Conservation (phyloP, 2,329 filamentous ascomycete species). For the Fonsecaea erecta region DNA sequence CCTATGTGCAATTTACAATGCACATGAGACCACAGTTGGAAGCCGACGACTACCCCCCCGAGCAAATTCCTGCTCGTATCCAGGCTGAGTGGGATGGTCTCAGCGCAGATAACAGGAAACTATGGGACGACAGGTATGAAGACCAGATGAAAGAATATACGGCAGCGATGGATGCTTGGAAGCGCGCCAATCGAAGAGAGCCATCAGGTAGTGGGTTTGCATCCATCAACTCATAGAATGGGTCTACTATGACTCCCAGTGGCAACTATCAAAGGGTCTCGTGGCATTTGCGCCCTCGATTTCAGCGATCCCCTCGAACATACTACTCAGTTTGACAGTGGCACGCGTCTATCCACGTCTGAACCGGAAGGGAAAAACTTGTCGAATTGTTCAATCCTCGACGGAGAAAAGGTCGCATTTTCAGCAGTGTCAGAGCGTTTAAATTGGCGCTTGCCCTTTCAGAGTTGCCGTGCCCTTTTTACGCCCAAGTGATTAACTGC, state of each 20-base stretch:
- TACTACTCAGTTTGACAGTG: background rate
- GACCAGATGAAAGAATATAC: constrained; percentile 38
- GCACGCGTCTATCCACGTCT: background rate
- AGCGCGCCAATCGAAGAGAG: constrained; percentile 30
- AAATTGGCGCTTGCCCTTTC: background rate
- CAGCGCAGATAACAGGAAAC: constrained; percentile 32
- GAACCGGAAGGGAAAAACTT: too few species aligned
- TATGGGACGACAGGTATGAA: constrained; percentile 38
- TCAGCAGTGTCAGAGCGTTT: background rate
- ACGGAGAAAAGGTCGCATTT: background rate
- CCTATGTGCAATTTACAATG: constrained; percentile 36
- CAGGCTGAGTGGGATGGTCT: constrained; percentile 36
- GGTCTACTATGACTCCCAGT: background rate
- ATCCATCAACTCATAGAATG: constrained; percentile 28
- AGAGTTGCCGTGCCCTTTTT: background rate
- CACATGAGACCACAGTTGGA: constrained; percentile 38
- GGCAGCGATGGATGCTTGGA: constrained; percentile 34
- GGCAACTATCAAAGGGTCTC: background rate
- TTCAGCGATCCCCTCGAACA: background rate
- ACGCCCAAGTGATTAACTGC: background rate
- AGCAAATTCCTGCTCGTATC: constrained; percentile 34
- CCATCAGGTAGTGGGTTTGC: constrained; percentile 20
- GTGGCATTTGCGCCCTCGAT: background rate
- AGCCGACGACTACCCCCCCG: constrained; percentile 34
- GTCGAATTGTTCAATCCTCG: background rate